phyloP scores from a whole-genome alignment of 495 filamentous ascomycete species.

The Xylaria sp. region DNA sequence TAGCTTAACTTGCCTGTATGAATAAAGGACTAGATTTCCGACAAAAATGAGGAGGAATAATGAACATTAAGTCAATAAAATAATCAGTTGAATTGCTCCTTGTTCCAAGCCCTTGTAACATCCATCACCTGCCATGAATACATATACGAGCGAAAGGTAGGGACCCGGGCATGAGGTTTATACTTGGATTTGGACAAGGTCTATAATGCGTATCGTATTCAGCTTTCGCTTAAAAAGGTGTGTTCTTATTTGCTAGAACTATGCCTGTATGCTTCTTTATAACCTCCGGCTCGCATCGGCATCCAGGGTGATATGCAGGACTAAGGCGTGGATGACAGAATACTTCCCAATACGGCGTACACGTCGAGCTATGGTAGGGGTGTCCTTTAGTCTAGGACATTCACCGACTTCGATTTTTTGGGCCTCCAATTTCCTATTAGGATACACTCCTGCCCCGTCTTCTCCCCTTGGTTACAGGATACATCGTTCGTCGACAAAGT shows the following conservation, averaged over 20 bases:
- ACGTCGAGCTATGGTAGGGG: background rate
- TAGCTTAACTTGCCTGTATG: too few species aligned
- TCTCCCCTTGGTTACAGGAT: too few species aligned
- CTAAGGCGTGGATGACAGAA: background rate
- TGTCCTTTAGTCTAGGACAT: too few species aligned
- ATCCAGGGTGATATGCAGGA: background rate
- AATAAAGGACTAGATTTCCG: too few species aligned
- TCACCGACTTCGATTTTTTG: too few species aligned
- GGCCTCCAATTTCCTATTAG: too few species aligned
- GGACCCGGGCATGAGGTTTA: background rate
- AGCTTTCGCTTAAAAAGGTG: conserved; percentile 10
- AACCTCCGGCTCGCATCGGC: background rate
- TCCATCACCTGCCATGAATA: background rate
- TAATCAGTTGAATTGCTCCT: too few species aligned
- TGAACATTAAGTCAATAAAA: too few species aligned
- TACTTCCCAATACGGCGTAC: conserved; percentile 14
- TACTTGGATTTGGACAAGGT: conserved; percentile 12
- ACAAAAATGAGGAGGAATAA: too few species aligned
- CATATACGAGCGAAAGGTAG: background rate
- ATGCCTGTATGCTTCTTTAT: background rate
- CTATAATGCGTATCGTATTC: conserved; percentile 2
- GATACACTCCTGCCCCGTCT: too few species aligned
- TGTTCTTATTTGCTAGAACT: background rate
- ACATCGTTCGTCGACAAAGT: too few species aligned
- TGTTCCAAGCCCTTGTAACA: too few species aligned